phyloP scores from a whole-genome alignment of 1,284 basidiomycete species.

The Heterobasidion annosum region DNA sequence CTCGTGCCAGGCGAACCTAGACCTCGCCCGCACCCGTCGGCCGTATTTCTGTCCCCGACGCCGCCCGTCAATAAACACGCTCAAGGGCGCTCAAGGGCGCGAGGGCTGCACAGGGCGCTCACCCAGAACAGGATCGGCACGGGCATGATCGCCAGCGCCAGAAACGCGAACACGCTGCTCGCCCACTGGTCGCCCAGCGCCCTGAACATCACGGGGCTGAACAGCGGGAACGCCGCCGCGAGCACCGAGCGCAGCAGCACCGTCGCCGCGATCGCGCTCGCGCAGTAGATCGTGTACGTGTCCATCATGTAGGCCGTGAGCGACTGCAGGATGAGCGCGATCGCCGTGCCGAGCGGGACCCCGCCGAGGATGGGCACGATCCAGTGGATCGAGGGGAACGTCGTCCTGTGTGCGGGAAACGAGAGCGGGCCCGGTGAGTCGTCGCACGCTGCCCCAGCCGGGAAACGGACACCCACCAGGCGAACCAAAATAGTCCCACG shows the following conservation, averaged over 20 bases:
- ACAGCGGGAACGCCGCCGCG: constrained; percentile 57
- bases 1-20: constrained; percentile 38
- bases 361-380: constrained; percentile 55
- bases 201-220: constrained; percentile 48
- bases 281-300: constrained; percentile 52
- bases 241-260: constrained; percentile 58
- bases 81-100: not conserved
- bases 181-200: constrained; percentile 60
- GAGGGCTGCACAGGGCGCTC: constrained; percentile 11
- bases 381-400: constrained; percentile 47
- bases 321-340: constrained; percentile 51
- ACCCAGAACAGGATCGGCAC: constrained; percentile 41
- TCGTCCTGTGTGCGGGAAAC: constrained; percentile 33
- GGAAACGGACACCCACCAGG: constrained; percentile 22
- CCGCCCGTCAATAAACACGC: not conserved
- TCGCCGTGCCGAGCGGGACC: constrained; percentile 55
- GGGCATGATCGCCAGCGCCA: constrained; percentile 48
- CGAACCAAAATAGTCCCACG: constrained; percentile 58
- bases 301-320: constrained; percentile 61
- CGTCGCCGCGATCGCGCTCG: constrained; percentile 61
- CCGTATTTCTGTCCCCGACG: constrained; percentile 41
- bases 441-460: not conserved
- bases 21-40: constrained; percentile 45
- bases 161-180: constrained; percentile 51
- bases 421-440: not conserved